Base-by-base conservation (phyloP, 176 grass and related monocot species). In the Olyra latifolia region DNA sequence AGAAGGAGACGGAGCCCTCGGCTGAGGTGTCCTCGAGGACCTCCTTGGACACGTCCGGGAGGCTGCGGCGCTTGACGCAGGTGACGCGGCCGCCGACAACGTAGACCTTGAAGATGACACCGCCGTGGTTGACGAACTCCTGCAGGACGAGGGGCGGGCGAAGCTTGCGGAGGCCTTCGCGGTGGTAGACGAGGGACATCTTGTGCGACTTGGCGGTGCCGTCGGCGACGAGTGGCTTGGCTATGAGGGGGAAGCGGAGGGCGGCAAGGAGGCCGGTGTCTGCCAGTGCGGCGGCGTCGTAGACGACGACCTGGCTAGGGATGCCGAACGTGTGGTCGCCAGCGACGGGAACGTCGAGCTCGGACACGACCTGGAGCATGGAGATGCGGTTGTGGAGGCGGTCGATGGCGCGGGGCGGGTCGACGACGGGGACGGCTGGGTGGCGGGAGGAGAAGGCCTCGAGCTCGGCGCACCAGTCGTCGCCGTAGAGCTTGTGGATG, bases 61-160 rank as follows among this genome's bases (percentile, higher is more conserved):
- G 87, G 84, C 91, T 94, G 76, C 89, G 89, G 59, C 94, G 85
- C 87, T 89, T 97, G 66, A 97, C 94, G 87, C 94, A 97, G 22
- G 88, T 89, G 69, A 97, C 89, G 78, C 86, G 71, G 17, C 76
- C 83, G 58, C 89, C 94, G 66, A 97, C 94, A 62, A 91, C 91
- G 69, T 97, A 97, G 42, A 97, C 94, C 91, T 97, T 97, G 80
- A 97, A 97, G 59, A 97, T 94, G 62, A 97, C 89, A 74, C 94
- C 94, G 19, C 94, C 94, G 52, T 97, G 94, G 81, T 97, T 97
- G 75, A 97, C 88, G 83, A 97, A 97, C 85, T 97, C 94, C 67
- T 97, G 94, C 24, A 97, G 91, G 65, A 97, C 94, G 43, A 97
- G 91, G 38, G 94, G 94, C 4, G 94, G 91, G 71, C 88, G 90